Evolutionary conservation across 257 asterid genomes (phyloP).

Genomic region (Penstemon barbatus): DNA sequence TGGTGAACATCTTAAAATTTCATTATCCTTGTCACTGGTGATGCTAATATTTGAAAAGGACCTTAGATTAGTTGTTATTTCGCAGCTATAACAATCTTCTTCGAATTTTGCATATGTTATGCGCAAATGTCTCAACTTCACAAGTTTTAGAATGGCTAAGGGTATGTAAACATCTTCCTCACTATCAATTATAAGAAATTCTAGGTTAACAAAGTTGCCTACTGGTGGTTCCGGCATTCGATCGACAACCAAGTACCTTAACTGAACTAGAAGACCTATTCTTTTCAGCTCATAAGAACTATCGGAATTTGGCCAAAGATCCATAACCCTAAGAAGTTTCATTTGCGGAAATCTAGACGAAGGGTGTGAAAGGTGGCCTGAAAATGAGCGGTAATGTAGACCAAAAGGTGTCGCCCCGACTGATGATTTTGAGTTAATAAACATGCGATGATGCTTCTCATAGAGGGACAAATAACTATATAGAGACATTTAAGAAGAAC

Average conservation of each 20-base stretch:
- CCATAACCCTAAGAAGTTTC: constrained; percentile 5
- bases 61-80: too few relatives aligned
- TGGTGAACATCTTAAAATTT: too few relatives aligned
- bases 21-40: too few relatives aligned
- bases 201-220: constrained; percentile 13
- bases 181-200: constrained; percentile 13
- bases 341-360: background rate
- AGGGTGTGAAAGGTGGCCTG: background rate
- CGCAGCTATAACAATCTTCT: too few relatives aligned
- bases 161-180: too few relatives aligned
- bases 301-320: background rate
- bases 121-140: too few relatives aligned
- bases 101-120: too few relatives aligned
- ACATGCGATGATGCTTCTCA: background rate
- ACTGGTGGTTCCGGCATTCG: background rate
- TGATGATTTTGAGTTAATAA: background rate
- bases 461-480: background rate
- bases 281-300: too few relatives aligned
- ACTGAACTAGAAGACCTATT: background rate
- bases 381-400: constrained; percentile 8
- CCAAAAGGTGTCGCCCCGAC: background rate
- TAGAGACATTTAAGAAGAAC: too few relatives aligned
- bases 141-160: too few relatives aligned
- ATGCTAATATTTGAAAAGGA: too few relatives aligned
- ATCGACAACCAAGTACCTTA: constrained; percentile 12